A percentile compares a stretch with the other conserved stretches of the same genome.
Evolutionary conservation across 768 basidiomycete species (phyloP).

Genomic region (Termitomyces sp.): DNA sequence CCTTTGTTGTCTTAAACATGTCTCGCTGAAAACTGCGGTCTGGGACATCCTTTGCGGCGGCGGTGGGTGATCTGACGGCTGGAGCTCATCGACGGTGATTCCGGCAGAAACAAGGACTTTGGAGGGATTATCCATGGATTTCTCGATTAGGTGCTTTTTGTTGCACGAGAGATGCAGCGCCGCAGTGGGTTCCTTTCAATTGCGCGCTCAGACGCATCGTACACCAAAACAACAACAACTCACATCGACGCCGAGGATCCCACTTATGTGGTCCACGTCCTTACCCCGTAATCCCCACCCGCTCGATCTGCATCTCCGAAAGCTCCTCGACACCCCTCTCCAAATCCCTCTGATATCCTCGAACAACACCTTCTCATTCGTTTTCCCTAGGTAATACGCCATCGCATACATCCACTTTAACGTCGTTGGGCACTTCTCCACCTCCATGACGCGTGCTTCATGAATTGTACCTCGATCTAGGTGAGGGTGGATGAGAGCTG

Average conservation of each 20-base stretch:
- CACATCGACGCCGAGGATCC: constrained; percentile 87
- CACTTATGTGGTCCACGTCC: constrained; percentile 84
- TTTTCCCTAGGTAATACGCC: constrained; percentile 92
- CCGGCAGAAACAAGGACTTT: too few relatives aligned
- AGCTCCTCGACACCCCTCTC: constrained; percentile 95
- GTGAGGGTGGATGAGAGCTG: constrained; percentile 88
- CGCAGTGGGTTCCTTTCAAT: constrained; percentile 59
- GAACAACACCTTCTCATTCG: constrained; percentile 92
- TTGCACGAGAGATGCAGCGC: too few relatives aligned
- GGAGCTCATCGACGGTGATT: too few relatives aligned
- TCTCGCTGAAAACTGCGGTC: background rate
- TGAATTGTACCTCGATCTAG: constrained; percentile 99
- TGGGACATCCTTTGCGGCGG: too few relatives aligned
- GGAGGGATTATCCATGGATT: too few relatives aligned
- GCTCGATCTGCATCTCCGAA: too few relatives aligned
- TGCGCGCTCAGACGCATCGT: constrained; percentile 1
- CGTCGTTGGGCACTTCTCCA: constrained; percentile 87
- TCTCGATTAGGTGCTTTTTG: too few relatives aligned
- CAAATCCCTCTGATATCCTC: constrained; percentile 96
- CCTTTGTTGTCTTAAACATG: too few relatives aligned
- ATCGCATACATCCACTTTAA: constrained; percentile 99
- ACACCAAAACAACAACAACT: constrained; percentile 30
- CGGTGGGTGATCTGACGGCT: too few relatives aligned
- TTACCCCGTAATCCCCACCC: too few relatives aligned
- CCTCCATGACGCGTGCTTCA: constrained; percentile 95